Conservation (phyloP, 1,284 basidiomycete species). For the Ceratobasidium sp. region DNA sequence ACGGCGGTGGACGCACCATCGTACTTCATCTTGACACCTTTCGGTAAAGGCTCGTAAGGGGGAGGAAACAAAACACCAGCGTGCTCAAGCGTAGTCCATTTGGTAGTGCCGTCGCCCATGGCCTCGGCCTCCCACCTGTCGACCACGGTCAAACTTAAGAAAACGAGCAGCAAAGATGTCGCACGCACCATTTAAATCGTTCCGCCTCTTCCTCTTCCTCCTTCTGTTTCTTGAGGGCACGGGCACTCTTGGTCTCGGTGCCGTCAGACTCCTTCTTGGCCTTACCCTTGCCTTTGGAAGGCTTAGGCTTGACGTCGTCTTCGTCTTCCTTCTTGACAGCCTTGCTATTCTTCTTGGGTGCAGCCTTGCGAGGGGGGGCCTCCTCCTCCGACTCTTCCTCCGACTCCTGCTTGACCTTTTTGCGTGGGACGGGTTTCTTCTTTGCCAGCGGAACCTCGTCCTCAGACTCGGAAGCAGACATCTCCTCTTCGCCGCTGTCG, state of each 20-base stretch:
- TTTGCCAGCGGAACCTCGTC: conserved; percentile 54
- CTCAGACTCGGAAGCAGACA: conserved; percentile 42
- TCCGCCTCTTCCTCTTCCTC: conserved; percentile 66
- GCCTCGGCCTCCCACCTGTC: conserved; percentile 79
- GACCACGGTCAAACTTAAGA: conserved; percentile 69
- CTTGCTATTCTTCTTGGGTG: conserved; percentile 52
- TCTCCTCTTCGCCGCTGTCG: conserved; percentile 51
- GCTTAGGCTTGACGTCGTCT: conserved; percentile 46
- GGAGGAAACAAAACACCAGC: conserved; percentile 96
- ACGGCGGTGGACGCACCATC: conserved; percentile 74
- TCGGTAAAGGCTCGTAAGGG: conserved; percentile 88
- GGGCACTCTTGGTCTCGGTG: conserved; percentile 44
- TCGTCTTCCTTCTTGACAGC: conserved; percentile 56
- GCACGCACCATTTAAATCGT: conserved; percentile 61
- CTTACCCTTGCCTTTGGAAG: conserved; percentile 45
- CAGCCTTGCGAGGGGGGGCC: conserved; percentile 52
- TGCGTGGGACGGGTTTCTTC: conserved; percentile 57
- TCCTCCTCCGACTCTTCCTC: conserved; percentile 58
- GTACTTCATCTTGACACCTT: conserved; percentile 93
- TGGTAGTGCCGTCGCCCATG: conserved; percentile 76
- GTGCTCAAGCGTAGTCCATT: conserved; percentile 95
- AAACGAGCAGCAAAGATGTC: not conserved
- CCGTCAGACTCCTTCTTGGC: conserved; percentile 46
- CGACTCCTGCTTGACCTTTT: conserved; percentile 65
- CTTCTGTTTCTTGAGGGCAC: conserved; percentile 50